phyloP scores from a whole-genome alignment of 495 filamentous ascomycete species.

The Bacidia rubella region DNA sequence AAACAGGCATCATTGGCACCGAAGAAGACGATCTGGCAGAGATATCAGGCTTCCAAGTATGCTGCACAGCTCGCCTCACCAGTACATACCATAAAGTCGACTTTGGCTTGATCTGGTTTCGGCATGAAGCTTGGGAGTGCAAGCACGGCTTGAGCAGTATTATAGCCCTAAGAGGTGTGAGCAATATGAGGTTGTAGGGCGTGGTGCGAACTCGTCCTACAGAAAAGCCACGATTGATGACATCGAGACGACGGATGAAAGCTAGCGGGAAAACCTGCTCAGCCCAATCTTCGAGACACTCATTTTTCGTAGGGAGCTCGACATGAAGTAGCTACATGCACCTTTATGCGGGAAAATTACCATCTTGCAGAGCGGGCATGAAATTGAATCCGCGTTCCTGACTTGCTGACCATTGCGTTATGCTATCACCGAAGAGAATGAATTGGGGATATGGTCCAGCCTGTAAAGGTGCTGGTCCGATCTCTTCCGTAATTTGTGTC shows the following conservation, averaged over 20 bases:
- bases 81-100: conserved; percentile 49
- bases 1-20: conserved; percentile 77
- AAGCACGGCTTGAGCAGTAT: conserved; percentile 47
- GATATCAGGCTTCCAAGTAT: neutral
- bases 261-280: conserved; percentile 24
- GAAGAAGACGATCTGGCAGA: conserved; percentile 56
- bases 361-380: conserved; percentile 54
- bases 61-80: neutral
- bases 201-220: neutral
- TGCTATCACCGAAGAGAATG: conserved; percentile 71
- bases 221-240: conserved; percentile 50
- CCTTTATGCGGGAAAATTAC: conserved; percentile 25
- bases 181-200: neutral
- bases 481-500: neutral
- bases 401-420: conserved; percentile 50
- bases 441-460: conserved; percentile 48
- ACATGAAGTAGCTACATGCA: neutral
- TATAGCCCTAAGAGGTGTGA: conserved; percentile 44
- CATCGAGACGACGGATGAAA: conserved; percentile 51
- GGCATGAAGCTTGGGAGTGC: conserved; percentile 46
- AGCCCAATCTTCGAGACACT: neutral
- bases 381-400: conserved; percentile 54
- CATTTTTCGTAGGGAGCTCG: neutral
- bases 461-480: neutral
- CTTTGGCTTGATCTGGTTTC: conserved; percentile 38